phyloP scores from a whole-genome alignment of 2,329 filamentous ascomycete species.

The Aspergillus sp. region DNA sequence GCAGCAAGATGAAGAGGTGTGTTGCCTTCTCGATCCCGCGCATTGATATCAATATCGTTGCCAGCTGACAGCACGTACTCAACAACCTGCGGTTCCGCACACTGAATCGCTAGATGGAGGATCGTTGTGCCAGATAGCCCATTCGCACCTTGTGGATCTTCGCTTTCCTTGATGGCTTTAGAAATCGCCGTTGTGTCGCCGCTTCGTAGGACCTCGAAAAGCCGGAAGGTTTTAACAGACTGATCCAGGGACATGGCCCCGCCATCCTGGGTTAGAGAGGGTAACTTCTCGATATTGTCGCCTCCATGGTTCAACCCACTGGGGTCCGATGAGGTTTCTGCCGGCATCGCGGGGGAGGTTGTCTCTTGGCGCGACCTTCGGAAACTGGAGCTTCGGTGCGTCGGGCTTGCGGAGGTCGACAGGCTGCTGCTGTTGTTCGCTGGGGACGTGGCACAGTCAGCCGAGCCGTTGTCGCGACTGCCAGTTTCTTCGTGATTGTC shows the following conservation, averaged over 20 bases:
- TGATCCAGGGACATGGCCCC: conserved; percentile 70
- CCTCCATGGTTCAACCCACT: conserved; percentile 24
- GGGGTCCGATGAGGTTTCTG: conserved; percentile 28
- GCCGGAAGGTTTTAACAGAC: conserved; percentile 88
- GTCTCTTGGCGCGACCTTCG: conserved; percentile 29
- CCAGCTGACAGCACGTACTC: conserved; percentile 86
- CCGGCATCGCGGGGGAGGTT: conserved; percentile 21
- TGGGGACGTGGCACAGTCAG: conserved; percentile 26
- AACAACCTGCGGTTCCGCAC: conserved; percentile 86
- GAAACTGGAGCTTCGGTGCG: conserved; percentile 31
- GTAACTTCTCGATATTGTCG: conserved; percentile 33
- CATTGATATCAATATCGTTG: conserved; percentile 77
- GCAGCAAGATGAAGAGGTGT: conserved; percentile 88
- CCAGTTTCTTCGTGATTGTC: conserved; percentile 33
- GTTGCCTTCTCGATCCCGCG: conserved; percentile 89
- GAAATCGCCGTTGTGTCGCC: conserved; percentile 90
- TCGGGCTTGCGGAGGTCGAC: conserved; percentile 29
- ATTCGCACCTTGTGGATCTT: conserved; percentile 50
- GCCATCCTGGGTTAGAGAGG: conserved; percentile 32
- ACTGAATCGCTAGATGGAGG: conserved; percentile 91
- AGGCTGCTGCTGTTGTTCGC: conserved; percentile 24
- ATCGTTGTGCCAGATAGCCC: conserved; percentile 72
- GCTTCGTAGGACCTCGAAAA: conserved; percentile 87
- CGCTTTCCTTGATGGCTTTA: conserved; percentile 67
- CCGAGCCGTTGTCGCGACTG: conserved; percentile 25